Percentiles rank a stretch among this genome's conserved stretches.
Conservation (phyloP, 2,329 filamentous ascomycete species). For the Aciculosporium take region DNA sequence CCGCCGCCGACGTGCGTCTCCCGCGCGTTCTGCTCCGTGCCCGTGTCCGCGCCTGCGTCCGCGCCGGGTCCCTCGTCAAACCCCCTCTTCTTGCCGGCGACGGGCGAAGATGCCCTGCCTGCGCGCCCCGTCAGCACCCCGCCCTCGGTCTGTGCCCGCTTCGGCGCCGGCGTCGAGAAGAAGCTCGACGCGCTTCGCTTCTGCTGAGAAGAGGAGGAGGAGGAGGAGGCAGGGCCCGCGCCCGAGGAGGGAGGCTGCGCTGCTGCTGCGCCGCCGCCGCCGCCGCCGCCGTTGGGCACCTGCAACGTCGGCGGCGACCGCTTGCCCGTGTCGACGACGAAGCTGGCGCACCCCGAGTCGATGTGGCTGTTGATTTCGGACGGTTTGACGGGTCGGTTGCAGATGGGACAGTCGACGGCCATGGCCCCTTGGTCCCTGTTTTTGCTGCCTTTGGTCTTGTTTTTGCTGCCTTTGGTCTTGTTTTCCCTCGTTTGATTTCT, state of each 20-base stretch:
- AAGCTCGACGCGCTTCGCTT: slow-evolving; percentile 44
- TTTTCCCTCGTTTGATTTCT: neutral
- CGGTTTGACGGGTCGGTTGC: slow-evolving; percentile 56
- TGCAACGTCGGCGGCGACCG: slow-evolving; percentile 17
- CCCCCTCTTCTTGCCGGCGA: slow-evolving; percentile 32
- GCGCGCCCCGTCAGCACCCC: too few species aligned
- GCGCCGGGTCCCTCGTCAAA: slow-evolving; percentile 41
- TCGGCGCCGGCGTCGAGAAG: slow-evolving; percentile 41
- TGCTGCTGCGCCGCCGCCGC: slow-evolving; percentile 2
- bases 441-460: neutral
- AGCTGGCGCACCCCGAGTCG: slow-evolving; percentile 64
- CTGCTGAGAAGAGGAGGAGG: slow-evolving; percentile 22
- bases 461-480: too few species aligned
- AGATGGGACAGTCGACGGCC: slow-evolving; percentile 67
- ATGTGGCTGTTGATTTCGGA: slow-evolving; percentile 78
- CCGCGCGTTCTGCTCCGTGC: neutral
- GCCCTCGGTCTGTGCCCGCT: slow-evolving; percentile 22
- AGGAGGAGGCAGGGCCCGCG: too few species aligned
- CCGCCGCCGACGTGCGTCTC: neutral
- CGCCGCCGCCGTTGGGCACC: slow-evolving; percentile 5
- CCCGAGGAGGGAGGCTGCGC: neutral
- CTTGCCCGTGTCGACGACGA: slow-evolving; percentile 39
- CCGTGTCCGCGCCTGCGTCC: slow-evolving; percentile 2
- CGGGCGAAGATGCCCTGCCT: slow-evolving; percentile 10
- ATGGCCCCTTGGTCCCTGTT: slow-evolving; percentile 10